These are phyloP conservation scores for Massospora cicadina DNA, from an alignment of 371 early-diverging fungal species.

Conservation along the genomic window DNA sequence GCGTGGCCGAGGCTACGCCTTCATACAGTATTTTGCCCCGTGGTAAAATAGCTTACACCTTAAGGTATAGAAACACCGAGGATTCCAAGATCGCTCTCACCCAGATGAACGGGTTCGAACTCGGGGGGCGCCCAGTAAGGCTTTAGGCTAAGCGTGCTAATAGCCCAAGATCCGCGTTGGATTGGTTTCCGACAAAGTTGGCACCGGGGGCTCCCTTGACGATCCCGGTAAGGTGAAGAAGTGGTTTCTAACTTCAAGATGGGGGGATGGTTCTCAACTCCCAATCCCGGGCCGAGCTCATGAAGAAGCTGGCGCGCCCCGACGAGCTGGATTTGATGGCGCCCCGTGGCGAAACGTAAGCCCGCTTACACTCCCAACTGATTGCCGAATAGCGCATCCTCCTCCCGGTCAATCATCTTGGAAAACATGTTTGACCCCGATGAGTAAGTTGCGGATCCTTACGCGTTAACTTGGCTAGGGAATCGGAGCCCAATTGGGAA, in stretches of 20 bases:
- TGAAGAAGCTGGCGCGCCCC: slow-evolving; percentile 60
- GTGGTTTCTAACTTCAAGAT: slow-evolving; percentile 18
- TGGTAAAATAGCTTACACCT: background rate
- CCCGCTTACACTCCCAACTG: background rate
- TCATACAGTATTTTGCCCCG: slow-evolving; percentile 42
- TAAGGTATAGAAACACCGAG: slow-evolving; percentile 43
- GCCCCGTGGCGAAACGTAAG: background rate
- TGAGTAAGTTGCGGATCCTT: slow-evolving; percentile 36
- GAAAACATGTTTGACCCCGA: slow-evolving; percentile 85
- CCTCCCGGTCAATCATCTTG: slow-evolving; percentile 34
- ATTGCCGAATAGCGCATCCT: slow-evolving; percentile 11
- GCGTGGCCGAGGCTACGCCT: slow-evolving; percentile 72
- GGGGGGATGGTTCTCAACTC: slow-evolving; percentile 51
- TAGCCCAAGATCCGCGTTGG: slow-evolving; percentile 53
- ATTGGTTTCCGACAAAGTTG: slow-evolving; percentile 48
- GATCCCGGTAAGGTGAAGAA: slow-evolving; percentile 20
- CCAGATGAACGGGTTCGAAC: slow-evolving; percentile 70
- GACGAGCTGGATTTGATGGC: slow-evolving; percentile 13
- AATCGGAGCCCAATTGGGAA: slow-evolving; percentile 75
- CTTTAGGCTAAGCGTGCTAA: background rate
- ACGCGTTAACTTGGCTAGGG: slow-evolving; percentile 24
- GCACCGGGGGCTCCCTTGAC: slow-evolving; percentile 21
- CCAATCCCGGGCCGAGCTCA: slow-evolving; percentile 59
- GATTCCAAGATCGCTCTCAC: slow-evolving; percentile 70
- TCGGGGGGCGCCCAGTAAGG: slow-evolving; percentile 49